Evolutionary conservation across 805 yeast genomes (phyloP), one percentile per base, ranked within the genome.

Genomic region (Candida dajiaensis): DNA sequence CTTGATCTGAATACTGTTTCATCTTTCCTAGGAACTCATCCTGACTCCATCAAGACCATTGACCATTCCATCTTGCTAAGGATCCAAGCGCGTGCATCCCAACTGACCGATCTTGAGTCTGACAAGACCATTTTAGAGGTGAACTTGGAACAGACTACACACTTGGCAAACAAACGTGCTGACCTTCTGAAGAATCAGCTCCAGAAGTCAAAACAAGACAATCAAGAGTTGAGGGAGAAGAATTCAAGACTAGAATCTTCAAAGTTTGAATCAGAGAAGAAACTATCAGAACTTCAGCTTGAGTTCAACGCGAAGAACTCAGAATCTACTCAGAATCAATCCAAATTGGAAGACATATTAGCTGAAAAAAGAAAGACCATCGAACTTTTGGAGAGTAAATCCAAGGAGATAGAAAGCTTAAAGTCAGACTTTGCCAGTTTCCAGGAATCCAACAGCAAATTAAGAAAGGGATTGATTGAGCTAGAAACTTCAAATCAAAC

Each of bases 381-480:
- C 41, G 70, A 69, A 37, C 46, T 69, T 39, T 45, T 72, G 11
- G 67, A 63, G 42, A 56, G 58, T 36, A 70, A 69, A 48, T 72
- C 69, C 47, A 62, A 60, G 33, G 69, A 70, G 44, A 51, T 67
- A 12, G 59, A 57, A 6, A 59, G 56, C 10, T 50, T 72, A 19
- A 66, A 67, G 23, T 52, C 56, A 16, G 82, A 78, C 41, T 57
- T 71, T 12, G 67, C 62, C 18, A 56, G 60, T 5, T 44, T 74
- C 12, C 65, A 71, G 22, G 50, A 57, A 4, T 52, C 64, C 9
- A 69, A 65, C 46, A 65, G 67, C 38, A 60, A 63, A 2, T 55
- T 73, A 19, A 69, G 83, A 43, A 64, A 68, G 40, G 55, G 63
- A 20, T 50, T 74, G 22, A 55, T 74, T 37, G 73, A 72, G 2